Conservation (phyloP, 2,329 filamentous ascomycete species). For the Fusarium odoratissimum region DNA sequence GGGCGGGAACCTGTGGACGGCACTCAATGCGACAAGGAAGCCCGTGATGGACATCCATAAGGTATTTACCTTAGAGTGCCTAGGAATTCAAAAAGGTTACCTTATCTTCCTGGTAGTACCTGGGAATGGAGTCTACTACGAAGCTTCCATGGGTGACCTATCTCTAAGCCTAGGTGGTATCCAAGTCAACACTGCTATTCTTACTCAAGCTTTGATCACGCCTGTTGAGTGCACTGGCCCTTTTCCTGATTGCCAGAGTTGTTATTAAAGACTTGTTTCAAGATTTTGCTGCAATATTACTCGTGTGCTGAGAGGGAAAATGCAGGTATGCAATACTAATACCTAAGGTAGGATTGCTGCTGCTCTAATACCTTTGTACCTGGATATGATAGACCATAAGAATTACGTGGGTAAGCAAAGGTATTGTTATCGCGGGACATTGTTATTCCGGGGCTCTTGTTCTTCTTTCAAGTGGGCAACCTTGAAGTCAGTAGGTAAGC, state of each 20-base stretch:
- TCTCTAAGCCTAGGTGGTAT: not conserved
- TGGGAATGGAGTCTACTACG: not conserved
- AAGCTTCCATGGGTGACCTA: not conserved
- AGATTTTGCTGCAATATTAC: not conserved
- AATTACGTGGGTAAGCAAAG: too few relatives aligned
- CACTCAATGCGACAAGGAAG: not conserved
- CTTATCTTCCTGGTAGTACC: not conserved
- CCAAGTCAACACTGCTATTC: not conserved
- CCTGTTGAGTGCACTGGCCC: not conserved
- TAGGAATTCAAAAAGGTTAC: not conserved
- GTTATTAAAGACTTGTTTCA: not conserved
- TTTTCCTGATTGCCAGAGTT: not conserved
- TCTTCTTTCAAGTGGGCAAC: too few relatives aligned
- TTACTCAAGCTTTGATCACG: not conserved
- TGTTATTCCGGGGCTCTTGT: too few relatives aligned
- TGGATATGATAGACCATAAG: too few relatives aligned
- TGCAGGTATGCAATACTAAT: not conserved
- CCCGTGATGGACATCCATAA: not conserved
- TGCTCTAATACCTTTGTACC: too few relatives aligned
- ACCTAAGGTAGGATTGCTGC: not conserved
- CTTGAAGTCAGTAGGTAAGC: too few relatives aligned
- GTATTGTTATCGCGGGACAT: too few relatives aligned
- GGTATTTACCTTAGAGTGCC: not conserved
- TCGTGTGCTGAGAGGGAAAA: not conserved
- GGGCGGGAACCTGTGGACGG: not conserved